These are phyloP conservation scores for Ascodesmis nigricans DNA, from an alignment of 495 filamentous ascomycete genomes.

Conservation along the genomic window DNA sequence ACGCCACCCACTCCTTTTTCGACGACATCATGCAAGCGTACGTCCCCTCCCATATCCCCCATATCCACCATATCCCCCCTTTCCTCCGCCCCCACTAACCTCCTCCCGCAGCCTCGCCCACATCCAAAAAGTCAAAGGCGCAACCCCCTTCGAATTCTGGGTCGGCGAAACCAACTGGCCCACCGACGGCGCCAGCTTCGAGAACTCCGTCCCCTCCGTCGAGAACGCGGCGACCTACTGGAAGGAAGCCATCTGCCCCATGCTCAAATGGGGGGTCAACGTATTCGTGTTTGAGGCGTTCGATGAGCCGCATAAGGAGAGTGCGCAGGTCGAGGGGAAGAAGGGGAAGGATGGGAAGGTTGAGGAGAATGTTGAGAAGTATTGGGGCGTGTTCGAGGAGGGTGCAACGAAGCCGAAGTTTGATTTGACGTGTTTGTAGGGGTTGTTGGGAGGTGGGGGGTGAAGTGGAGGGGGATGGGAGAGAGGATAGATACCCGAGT, in stretches of 20 bases:
- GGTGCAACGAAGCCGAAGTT: constrained; percentile 41
- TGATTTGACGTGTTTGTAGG: constrained; percentile 29
- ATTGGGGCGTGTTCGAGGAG: constrained; percentile 59
- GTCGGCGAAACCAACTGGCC: constrained; percentile 51
- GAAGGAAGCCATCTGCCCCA: constrained; percentile 44
- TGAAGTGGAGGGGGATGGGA: no score
- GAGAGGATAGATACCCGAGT: no score
- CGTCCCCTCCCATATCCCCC: constrained; percentile 4
- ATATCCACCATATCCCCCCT: not conserved
- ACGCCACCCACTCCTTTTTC: constrained; percentile 48
- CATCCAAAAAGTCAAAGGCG: constrained; percentile 39
- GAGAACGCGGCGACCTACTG: constrained; percentile 40
- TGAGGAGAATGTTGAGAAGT: constrained; percentile 55
- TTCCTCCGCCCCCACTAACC: constrained; percentile 2
- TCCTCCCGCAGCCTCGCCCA: constrained; percentile 36
- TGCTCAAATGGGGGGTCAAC: constrained; percentile 50
- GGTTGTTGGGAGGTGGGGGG: no score
- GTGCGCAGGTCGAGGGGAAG: not conserved
- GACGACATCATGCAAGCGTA: constrained; percentile 37
- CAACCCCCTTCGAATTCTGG: constrained; percentile 38
- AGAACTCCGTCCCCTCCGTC: constrained; percentile 38
- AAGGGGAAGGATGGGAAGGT: constrained; percentile 47
- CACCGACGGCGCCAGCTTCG: constrained; percentile 41
- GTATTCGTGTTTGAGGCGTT: constrained; percentile 74
- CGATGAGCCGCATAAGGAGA: constrained; percentile 13